phyloP scores from a whole-genome alignment of 257 asterid genomes.

The Capsicum rhomboideum region DNA sequence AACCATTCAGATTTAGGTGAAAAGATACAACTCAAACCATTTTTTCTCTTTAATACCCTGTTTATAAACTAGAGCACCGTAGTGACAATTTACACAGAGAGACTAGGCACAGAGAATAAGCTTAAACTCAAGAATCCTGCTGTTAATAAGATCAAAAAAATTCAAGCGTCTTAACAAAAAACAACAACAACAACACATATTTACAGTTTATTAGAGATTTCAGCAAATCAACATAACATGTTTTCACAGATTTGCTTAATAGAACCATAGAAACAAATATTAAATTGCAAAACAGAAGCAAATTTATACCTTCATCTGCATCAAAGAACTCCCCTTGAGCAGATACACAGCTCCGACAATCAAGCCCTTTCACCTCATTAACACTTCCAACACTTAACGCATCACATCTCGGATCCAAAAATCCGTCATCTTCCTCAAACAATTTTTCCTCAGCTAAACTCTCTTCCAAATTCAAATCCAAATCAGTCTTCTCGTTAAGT shows the following conservation, averaged over 20 bases:
- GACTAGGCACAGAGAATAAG: neutral
- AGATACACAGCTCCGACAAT: slow-evolving; percentile 50
- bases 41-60: neutral
- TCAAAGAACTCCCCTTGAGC: slow-evolving; percentile 70
- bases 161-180: neutral
- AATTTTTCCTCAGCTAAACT: neutral
- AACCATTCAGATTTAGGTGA: neutral
- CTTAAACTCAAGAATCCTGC: neutral
- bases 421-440: slow-evolving; percentile 21
- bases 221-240: neutral
- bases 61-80: neutral
- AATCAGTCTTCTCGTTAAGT: neutral
- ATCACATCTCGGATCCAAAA: slow-evolving; percentile 33
- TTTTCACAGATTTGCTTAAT: neutral
- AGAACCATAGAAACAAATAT: neutral
- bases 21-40: neutral
- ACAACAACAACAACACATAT: neutral
- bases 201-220: neutral
- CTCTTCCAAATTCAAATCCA: neutral
- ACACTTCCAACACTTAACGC: slow-evolving; percentile 26
- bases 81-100: neutral
- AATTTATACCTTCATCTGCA: slow-evolving; percentile 61
- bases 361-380: slow-evolving; percentile 31
- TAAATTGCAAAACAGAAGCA: neutral
- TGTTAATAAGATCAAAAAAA: neutral